Percentiles rank a stretch among this genome's conserved stretches.
These are phyloP conservation scores for Arabis hirsuta DNA, from an alignment of 345 rosid species.

Conservation along the genomic window DNA sequence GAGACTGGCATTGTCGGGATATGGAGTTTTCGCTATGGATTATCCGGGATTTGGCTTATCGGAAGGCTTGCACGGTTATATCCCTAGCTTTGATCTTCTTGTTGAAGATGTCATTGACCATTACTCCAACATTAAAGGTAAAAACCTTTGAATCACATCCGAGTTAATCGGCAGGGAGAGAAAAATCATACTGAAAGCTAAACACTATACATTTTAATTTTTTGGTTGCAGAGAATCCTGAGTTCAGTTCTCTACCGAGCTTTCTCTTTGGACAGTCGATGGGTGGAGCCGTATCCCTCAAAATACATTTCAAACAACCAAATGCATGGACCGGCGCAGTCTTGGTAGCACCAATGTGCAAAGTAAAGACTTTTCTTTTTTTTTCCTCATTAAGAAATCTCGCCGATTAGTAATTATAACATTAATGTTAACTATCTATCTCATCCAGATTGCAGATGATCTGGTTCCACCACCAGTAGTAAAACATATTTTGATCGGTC, in stretches of 20 bases:
- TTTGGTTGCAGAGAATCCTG: constrained; percentile 61
- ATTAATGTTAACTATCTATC: constrained; percentile 8
- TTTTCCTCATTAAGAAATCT: constrained; percentile 13
- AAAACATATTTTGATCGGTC: constrained; percentile 64
- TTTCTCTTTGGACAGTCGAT: constrained; percentile 91
- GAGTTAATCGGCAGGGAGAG: background rate
- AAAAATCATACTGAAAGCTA: too few relatives aligned
- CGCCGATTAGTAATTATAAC: constrained; percentile 3
- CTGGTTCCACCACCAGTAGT: constrained; percentile 71
- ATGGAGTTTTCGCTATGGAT: constrained; percentile 92
- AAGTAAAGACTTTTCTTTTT: constrained; percentile 52
- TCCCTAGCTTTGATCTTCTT: constrained; percentile 74
- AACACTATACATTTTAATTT: constrained; percentile 8
- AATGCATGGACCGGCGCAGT: constrained; percentile 85
- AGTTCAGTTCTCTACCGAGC: constrained; percentile 61
- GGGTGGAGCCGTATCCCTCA: constrained; percentile 97
- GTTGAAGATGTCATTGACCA: constrained; percentile 88
- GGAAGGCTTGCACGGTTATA: constrained; percentile 87
- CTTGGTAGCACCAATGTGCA: constrained; percentile 98
- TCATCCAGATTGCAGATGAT: constrained; percentile 82
- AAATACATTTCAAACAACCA: constrained; percentile 86
- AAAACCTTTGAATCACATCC: constrained; percentile 4
- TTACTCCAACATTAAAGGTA: constrained; percentile 84
- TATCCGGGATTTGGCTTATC: constrained; percentile 96
- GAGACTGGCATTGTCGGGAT: constrained; percentile 83